Percentiles rank a stretch among this genome's conserved stretches.
These are phyloP conservation scores for Endotrypanum monterogeii DNA, from an alignment of 208 protist species.

Conservation along the genomic window DNA sequence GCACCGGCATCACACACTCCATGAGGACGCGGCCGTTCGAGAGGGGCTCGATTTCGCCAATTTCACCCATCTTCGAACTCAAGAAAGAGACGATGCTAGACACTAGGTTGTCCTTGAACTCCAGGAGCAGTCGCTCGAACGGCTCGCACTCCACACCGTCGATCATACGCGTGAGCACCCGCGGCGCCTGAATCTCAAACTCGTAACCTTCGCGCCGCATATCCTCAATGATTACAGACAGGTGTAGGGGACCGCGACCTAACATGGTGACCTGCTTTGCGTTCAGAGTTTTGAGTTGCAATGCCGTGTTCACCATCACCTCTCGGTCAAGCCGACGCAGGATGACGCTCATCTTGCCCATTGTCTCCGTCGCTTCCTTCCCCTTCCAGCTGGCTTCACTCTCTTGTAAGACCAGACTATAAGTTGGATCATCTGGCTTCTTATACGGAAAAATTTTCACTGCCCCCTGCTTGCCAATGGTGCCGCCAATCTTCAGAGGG, in stretches of 20 bases:
- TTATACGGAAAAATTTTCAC: constrained; percentile 83
- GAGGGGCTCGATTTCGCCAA: constrained; percentile 85
- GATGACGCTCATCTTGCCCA: constrained; percentile 64
- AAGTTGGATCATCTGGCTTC: constrained; percentile 95
- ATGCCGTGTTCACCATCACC: constrained; percentile 94
- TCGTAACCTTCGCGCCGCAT: constrained; percentile 98
- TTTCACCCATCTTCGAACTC: constrained; percentile 86
- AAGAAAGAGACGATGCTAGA: constrained; percentile 85
- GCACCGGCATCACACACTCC: constrained; percentile 90
- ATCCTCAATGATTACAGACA: constrained; percentile 97
- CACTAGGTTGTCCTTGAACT: constrained; percentile 80
- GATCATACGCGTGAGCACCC: constrained; percentile 84
- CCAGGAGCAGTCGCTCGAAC: constrained; percentile 78
- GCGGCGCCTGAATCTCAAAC: constrained; percentile 94
- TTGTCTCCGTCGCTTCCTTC: constrained; percentile 87
- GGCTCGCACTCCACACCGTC: constrained; percentile 86
- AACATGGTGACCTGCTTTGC: constrained; percentile 79
- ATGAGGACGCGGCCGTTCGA: constrained; percentile 77
- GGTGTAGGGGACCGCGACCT: constrained; percentile 96
- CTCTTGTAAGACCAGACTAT: constrained; percentile 90
- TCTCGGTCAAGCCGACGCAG: constrained; percentile 89
- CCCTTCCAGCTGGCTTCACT: constrained; percentile 91
- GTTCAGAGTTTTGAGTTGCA: constrained; percentile 61
- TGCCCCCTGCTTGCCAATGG: constrained; percentile 68
- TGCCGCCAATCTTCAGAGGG: constrained; percentile 89